Conservation (phyloP, 2,329 filamentous ascomycete genomes). For the Fusarium napiforme region DNA sequence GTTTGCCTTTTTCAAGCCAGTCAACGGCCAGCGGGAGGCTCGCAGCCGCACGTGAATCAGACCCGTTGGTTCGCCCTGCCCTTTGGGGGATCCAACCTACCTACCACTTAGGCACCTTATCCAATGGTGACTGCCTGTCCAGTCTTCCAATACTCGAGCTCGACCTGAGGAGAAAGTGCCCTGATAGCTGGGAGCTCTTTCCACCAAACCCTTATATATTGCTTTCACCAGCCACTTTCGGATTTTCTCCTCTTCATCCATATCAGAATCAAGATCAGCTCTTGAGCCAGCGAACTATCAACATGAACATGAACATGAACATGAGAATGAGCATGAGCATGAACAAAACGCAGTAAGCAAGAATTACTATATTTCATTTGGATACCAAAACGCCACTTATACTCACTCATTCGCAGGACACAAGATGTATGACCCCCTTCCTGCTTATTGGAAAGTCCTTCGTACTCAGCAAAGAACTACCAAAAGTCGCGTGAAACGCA, state of each 20-base stretch:
- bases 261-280: neutral
- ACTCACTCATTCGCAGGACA: neutral
- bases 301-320: slow-evolving; percentile 19
- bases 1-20: neutral
- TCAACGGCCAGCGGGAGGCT: neutral
- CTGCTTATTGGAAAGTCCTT: neutral
- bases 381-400: neutral
- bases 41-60: slow-evolving; percentile 30
- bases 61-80: slow-evolving; percentile 15
- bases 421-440: slow-evolving; percentile 16
- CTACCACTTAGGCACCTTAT: too few species aligned
- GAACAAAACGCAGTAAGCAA: slow-evolving; percentile 22
- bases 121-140: neutral
- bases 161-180: neutral
- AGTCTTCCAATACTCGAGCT: neutral
- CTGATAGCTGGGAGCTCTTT: neutral
- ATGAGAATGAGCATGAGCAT: slow-evolving; percentile 12
- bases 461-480: neutral
- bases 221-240: neutral
- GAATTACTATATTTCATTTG: neutral
- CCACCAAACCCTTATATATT: neutral
- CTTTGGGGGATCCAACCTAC: neutral
- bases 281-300: neutral
- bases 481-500: neutral
- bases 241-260: neutral